Conservation (phyloP, 306 rosid genomes). For the Styphnolobium japonicum region DNA sequence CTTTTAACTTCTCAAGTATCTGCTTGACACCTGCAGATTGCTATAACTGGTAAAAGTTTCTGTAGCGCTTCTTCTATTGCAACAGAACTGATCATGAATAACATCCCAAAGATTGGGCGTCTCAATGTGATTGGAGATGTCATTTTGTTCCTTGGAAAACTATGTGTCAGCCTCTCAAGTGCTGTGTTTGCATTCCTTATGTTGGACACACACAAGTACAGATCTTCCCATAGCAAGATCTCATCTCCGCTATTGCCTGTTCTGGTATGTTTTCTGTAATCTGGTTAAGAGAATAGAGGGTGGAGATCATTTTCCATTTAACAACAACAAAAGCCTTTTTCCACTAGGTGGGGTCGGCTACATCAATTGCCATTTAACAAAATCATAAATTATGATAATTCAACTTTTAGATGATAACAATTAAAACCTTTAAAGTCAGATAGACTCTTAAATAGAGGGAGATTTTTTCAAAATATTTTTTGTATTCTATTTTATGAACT, state of each 20-base stretch:
- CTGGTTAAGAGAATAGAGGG: not conserved
- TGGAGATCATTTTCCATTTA: not conserved
- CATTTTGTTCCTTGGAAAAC: conserved; percentile 88
- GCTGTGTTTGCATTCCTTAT: conserved; percentile 90
- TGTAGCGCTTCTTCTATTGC: conserved; percentile 75
- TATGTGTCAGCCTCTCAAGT: conserved; percentile 90
- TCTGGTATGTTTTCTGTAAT: conserved; percentile 56
- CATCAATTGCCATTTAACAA: too few species aligned
- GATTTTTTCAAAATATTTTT: not conserved
- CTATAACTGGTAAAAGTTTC: conserved; percentile 91
- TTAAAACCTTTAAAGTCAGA: not conserved
- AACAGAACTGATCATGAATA: conserved; percentile 79
- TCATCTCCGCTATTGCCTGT: conserved; percentile 97
- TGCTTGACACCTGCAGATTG: conserved; percentile 62
- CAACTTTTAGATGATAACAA: not conserved
- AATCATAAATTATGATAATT: not conserved
- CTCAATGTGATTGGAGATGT: conserved; percentile 96
- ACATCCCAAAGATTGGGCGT: conserved; percentile 86
- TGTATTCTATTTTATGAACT: not conserved
- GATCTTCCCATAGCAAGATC: conserved; percentile 79
- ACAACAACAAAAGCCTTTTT: not conserved
- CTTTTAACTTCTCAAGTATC: not conserved
- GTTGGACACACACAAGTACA: conserved; percentile 84
- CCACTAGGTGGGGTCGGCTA: too few species aligned
- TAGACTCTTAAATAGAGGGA: not conserved